Conservation (phyloP, 2,329 filamentous ascomycete genomes). For the Ceratocystis eucalypticola region DNA sequence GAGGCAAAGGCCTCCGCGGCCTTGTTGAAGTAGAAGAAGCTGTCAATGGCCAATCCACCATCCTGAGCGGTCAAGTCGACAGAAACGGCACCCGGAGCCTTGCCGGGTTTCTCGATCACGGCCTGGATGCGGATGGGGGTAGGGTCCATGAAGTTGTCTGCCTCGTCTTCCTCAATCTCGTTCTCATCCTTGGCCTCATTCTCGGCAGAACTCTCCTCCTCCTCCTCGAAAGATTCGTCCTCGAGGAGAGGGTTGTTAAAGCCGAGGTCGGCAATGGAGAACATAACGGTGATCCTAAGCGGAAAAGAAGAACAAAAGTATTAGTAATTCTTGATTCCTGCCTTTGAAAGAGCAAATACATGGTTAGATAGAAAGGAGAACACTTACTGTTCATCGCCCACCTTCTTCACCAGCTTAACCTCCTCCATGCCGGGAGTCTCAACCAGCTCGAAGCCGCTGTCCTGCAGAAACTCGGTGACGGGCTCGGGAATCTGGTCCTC, state of each 20-base stretch:
- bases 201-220: slow-evolving; percentile 38
- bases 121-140: slow-evolving; percentile 72
- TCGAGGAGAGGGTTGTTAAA: slow-evolving; percentile 47
- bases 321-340: not conserved
- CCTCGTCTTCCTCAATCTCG: slow-evolving; percentile 38
- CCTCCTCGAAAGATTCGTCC: slow-evolving; percentile 41
- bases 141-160: slow-evolving; percentile 33
- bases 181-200: slow-evolving; percentile 42
- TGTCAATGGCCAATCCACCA: slow-evolving; percentile 74
- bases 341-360: not conserved
- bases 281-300: slow-evolving; percentile 55
- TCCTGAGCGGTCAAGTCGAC: slow-evolving; percentile 80
- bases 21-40: slow-evolving; percentile 76
- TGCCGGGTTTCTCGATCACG: slow-evolving; percentile 73
- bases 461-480: slow-evolving; percentile 79
- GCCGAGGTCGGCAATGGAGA: slow-evolving; percentile 74
- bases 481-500: slow-evolving; percentile 58
- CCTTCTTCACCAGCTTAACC: slow-evolving; percentile 68
- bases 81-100: slow-evolving; percentile 57
- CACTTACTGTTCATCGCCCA: slow-evolving; percentile 74
- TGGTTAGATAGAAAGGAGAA: not conserved
- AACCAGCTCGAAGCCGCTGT: slow-evolving; percentile 68
- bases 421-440: slow-evolving; percentile 79
- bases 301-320: not conserved
- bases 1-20: slow-evolving; percentile 62